Conservation (phyloP, 441 rosid species). For the Populus tomentosa region DNA sequence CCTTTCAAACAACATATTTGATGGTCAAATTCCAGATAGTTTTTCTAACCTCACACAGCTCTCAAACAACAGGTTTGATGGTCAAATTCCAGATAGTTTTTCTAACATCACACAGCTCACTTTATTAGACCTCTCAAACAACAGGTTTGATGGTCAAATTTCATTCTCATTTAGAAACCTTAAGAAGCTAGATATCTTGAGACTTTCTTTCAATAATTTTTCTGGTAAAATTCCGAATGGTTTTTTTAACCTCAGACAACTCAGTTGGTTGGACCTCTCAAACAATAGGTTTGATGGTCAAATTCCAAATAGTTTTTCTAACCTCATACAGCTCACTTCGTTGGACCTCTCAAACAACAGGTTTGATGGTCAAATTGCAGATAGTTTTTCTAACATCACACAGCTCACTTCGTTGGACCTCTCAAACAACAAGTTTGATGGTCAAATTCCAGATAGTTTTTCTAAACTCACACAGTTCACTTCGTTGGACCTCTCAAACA, state of each 20-base stretch:
- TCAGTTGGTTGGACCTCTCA: constrained; percentile 31
- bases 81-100: too few species aligned
- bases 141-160: too few species aligned
- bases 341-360: constrained; percentile 24
- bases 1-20: too few species aligned
- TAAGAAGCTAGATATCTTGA: accelerated
- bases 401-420: too few species aligned
- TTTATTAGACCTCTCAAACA: not conserved
- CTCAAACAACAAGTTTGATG: too few species aligned
- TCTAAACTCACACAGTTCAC: not conserved
- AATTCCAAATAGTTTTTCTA: too few species aligned
- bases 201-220: not conserved
- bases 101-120: not conserved
- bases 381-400: too few species aligned
- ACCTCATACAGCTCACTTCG: too few species aligned
- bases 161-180: not conserved
- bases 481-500: constrained; percentile 37
- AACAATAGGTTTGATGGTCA: constrained; percentile 31
- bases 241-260: not conserved
- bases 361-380: too few species aligned
- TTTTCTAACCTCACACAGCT: too few species aligned
- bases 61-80: too few species aligned
- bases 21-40: too few species aligned
- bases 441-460: not conserved
- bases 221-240: not conserved